A percentile compares a stretch with the other conserved stretches of the same genome.
Conservation (phyloP, 768 basidiomycete genomes). For the Glaciozyma martinii region DNA sequence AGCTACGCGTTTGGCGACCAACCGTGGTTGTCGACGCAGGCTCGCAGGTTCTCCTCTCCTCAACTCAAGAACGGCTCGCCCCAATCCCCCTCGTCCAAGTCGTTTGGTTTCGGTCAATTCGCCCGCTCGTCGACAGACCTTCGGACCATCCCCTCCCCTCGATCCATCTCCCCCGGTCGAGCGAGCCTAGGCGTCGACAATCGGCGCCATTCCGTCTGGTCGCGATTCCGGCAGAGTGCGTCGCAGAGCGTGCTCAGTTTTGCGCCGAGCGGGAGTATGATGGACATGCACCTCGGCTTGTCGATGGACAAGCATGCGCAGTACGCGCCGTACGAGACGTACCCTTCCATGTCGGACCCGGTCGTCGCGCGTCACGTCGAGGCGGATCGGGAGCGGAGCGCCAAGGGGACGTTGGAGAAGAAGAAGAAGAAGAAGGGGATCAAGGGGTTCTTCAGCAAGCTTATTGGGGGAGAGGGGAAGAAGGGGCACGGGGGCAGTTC, state of each 20-base stretch:
- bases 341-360: slow-evolving; percentile 18
- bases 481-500: not conserved
- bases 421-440: slow-evolving; percentile 37
- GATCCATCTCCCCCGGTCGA: slow-evolving; percentile 25
- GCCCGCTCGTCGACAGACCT: slow-evolving; percentile 29
- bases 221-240: slow-evolving; percentile 25
- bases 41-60: slow-evolving; percentile 19
- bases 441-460: slow-evolving; percentile 35
- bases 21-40: slow-evolving; percentile 26
- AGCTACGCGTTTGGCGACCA: slow-evolving; percentile 27
- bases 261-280: slow-evolving; percentile 32
- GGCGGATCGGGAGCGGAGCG: not conserved
- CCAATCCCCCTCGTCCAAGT: not conserved
- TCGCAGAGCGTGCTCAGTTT: slow-evolving; percentile 26
- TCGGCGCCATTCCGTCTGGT: slow-evolving; percentile 15
- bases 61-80: slow-evolving; percentile 5
- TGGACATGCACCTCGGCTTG: slow-evolving; percentile 36
- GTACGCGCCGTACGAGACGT: slow-evolving; percentile 8
- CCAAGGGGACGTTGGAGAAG: slow-evolving; percentile 4
- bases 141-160: slow-evolving; percentile 11
- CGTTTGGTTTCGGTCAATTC: slow-evolving; percentile 20
- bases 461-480: slow-evolving; percentile 22
- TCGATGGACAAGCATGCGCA: slow-evolving; percentile 28
- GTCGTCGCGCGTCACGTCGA: slow-evolving; percentile 20
- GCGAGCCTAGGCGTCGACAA: slow-evolving; percentile 16